A percentile compares a stretch with the other conserved stretches of the same genome.
Conservation (phyloP, 306 rosid species). For the Vigna reflexopilosa region DNA sequence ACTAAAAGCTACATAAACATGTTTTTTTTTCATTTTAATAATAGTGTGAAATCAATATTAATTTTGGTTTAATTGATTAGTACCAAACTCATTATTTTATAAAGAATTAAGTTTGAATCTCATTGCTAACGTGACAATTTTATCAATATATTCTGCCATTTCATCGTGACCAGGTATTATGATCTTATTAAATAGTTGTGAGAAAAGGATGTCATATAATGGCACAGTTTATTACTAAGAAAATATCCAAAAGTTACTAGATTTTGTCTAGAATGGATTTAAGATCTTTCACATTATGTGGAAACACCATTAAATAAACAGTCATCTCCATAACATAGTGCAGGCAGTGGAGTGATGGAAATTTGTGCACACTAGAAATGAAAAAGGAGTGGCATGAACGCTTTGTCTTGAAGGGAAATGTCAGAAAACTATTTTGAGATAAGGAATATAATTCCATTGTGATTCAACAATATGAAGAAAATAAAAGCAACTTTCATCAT, state of each 20-base stretch:
- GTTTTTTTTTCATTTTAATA: too few species aligned
- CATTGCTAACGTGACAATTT: too few species aligned
- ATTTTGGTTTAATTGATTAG: too few species aligned
- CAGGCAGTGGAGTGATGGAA: neutral
- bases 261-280: neutral
- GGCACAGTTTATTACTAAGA: neutral
- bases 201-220: neutral
- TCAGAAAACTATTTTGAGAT: neutral
- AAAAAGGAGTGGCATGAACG: neutral
- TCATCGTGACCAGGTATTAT: neutral
- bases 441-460: neutral
- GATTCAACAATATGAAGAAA: too few species aligned
- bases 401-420: neutral
- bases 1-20: too few species aligned
- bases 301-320: neutral
- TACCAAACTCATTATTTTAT: too few species aligned
- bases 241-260: neutral
- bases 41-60: too few species aligned
- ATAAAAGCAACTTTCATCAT: neutral
- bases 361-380: neutral
- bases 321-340: conserved; percentile 1
- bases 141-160: neutral
- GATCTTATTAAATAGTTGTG: neutral
- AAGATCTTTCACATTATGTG: neutral
- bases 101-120: too few species aligned